phyloP scores from a whole-genome alignment of 225 moss, liverwort and hornwort genomes.

The Marchantia paleacea region DNA sequence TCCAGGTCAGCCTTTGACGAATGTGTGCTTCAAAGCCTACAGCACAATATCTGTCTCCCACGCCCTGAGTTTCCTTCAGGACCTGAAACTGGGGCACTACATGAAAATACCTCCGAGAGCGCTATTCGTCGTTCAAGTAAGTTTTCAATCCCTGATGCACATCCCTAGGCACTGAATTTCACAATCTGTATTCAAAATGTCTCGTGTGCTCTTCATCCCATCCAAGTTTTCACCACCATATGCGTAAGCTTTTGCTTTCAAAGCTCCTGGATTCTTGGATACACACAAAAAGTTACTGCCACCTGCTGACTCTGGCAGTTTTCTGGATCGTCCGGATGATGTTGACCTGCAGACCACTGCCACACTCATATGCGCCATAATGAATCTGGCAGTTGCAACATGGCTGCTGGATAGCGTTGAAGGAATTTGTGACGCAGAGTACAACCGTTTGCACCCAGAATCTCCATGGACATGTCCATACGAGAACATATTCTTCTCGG shows the following conservation, averaged over 20 bases:
- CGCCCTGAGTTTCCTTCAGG: constrained; percentile 13
- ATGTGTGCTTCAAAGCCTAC: constrained; percentile 24
- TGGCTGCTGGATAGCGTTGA: constrained; percentile 6
- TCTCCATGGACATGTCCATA: constrained; percentile 19
- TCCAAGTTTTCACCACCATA: not conserved
- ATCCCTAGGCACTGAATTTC: no score
- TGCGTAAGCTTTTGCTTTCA: not conserved
- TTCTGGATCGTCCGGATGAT: not conserved
- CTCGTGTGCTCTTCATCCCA: no score
- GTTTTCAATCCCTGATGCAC: no score
- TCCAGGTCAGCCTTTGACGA: constrained; percentile 15
- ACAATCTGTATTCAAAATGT: no score
- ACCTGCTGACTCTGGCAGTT: not conserved
- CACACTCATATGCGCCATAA: not conserved
- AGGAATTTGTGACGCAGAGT: constrained; percentile 2
- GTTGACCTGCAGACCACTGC: constrained; percentile 8
- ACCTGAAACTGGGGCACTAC: constrained; percentile 24
- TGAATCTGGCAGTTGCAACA: not conserved
- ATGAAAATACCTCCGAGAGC: constrained; percentile 27
- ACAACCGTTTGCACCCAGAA: not conserved
- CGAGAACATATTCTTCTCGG: constrained; percentile 13
- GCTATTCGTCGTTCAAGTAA: constrained; percentile 17
- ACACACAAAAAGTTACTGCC: not conserved
- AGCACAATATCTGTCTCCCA: constrained; percentile 10
- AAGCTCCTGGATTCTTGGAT: not conserved